phyloP scores from a whole-genome alignment of 352 stramenopile genomes.

The Globisporangium nagaii region DNA sequence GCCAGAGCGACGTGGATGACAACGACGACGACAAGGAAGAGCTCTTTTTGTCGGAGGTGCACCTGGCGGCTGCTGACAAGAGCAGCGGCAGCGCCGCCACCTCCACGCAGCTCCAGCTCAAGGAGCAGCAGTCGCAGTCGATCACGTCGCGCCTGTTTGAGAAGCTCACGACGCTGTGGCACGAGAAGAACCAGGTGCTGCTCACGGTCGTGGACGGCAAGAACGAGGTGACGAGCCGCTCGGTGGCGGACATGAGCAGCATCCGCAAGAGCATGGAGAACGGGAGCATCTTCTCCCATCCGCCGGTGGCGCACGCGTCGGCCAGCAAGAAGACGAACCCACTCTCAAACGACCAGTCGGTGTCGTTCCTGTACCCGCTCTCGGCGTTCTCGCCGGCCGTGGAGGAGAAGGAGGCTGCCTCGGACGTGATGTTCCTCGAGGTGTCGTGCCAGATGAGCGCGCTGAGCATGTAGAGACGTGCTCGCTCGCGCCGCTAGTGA shows the following conservation, averaged over 20 bases:
- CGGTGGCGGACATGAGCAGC: constrained; percentile 76
- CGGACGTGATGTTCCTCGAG: constrained; percentile 69
- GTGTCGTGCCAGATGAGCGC: constrained; percentile 74
- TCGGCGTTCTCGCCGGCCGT: constrained; percentile 62
- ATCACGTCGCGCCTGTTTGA: constrained; percentile 69
- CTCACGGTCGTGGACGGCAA: constrained; percentile 67
- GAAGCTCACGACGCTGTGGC: constrained; percentile 76
- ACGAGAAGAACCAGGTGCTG: constrained; percentile 83
- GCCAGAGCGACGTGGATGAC: constrained; percentile 49
- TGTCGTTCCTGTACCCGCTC: constrained; percentile 85
- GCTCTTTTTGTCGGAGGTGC: constrained; percentile 10
- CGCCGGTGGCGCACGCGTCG: constrained; percentile 16
- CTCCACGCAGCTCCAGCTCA: too few species aligned
- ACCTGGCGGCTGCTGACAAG: constrained; percentile 11
- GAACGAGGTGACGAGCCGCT: constrained; percentile 64
- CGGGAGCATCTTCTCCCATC: constrained; percentile 60
- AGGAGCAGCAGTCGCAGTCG: constrained; percentile 16
- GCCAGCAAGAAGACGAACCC: constrained; percentile 17
- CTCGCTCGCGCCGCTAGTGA: not conserved
- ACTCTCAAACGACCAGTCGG: constrained; percentile 47
- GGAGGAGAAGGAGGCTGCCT: constrained; percentile 22
- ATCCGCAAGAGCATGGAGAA: constrained; percentile 66
- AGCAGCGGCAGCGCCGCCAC: too few species aligned
- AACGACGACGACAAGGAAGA: constrained; percentile 26
- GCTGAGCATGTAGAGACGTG: constrained; percentile 20